A percentile compares a stretch with the other conserved stretches of the same genome.
Evolutionary conservation across 257 asterid genomes (phyloP).

Genomic region (Solanum corneliomulleri): DNA sequence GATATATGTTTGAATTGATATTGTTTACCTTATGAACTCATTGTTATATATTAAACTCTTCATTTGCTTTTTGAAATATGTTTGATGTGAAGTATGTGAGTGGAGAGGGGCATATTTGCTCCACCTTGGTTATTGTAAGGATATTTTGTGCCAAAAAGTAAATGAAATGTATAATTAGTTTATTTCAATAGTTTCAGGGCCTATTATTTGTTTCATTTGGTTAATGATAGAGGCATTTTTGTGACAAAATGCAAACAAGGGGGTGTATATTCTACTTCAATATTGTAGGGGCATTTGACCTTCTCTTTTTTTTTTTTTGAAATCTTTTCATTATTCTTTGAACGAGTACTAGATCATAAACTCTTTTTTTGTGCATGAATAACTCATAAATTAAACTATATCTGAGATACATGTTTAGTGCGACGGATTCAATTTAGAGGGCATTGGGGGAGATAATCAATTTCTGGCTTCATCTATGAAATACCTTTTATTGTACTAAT

Average conservation of each 20-base stretch:
- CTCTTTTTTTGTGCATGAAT: too few relatives aligned
- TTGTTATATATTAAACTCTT: background rate
- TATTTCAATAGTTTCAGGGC: background rate
- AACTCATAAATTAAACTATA: too few relatives aligned
- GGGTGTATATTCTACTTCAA: background rate
- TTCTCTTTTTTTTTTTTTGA: too few relatives aligned
- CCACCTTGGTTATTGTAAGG: background rate
- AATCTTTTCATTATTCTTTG: fast-evolving
- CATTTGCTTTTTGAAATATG: background rate
- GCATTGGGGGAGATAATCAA: background rate
- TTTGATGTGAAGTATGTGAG: background rate
- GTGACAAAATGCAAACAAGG: background rate
- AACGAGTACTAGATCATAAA: background rate
- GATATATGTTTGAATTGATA: background rate
- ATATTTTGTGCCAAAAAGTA: background rate
- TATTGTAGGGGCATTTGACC: background rate
- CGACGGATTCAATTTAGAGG: background rate
- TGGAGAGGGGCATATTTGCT: background rate
- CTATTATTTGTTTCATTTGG: too few relatives aligned
- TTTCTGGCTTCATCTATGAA: too few relatives aligned
- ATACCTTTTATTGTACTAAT: too few relatives aligned
- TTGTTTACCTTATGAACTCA: background rate
- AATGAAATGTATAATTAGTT: background rate
- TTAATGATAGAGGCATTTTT: background rate
- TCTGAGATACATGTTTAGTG: background rate